Base-by-base conservation (phyloP, 192 early-diverging fungal species). In the Coemansia sp. region DNA sequence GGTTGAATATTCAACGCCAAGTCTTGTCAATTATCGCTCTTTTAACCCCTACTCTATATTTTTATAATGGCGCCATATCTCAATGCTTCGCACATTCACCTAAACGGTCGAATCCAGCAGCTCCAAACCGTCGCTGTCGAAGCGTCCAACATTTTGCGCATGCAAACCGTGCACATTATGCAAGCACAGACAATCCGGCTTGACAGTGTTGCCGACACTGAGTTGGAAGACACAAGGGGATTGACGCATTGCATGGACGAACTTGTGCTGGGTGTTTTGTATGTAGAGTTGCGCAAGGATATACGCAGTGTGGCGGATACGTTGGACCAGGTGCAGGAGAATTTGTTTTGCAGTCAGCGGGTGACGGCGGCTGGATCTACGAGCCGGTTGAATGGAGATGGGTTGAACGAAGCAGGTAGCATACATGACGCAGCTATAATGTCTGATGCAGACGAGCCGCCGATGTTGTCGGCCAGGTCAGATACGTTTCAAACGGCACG, bases 121-220 rank as follows among this genome's bases (percentile, higher is more conserved):
- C 60, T 79, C 37, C 76, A 79, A 37, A 79, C 76, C 0, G 67
- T 73, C 0, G 66, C 76, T 0, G 64, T 64, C 9, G 76, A 79
- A 31, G 53, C 71, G 6, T 73, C 76, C 2, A 56, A 53, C 24
- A 62, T 60, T 21, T 42, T 79, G 17, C 76, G 76, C 20, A 54
- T 47, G 46, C 76, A 79, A 42, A 60, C 44, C n/a, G 49, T 69
- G 0, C 58, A 64, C 15, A n/a, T 58, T 2, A 38, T 79, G 64
- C 75, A 78, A 21, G 54, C 66, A 10, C 75, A 78, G 28, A 25
- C 66, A 21, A 72, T 78, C 34, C 46, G 75, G 23, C 63, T 78
- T 0, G 75, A 78, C 15, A 66, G 62, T 11, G 54, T 72, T 10
- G 70, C 62, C 4, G 75, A 68, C 34, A 72, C 75, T 8, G 75